Evolutionary conservation across 192 early-diverging fungal species (phyloP), one percentile per base, ranked within the genome.

Genomic region (Phycomyces blakesleeanus): DNA sequence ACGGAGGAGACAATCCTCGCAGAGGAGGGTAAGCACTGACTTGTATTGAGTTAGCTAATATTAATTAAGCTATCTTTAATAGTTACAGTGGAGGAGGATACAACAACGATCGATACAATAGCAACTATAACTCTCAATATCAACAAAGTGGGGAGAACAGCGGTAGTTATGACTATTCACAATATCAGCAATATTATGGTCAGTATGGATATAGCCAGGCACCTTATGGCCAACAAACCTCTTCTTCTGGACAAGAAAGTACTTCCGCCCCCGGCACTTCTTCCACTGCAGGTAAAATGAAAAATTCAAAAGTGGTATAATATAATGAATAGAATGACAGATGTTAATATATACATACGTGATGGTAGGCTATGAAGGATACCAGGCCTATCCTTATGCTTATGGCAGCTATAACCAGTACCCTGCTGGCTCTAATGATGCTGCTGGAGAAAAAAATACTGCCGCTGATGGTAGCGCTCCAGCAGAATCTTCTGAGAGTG

Each of bases 121-220:
- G 52, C 44, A 37, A 51, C 37, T 60, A 67, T 21, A 49, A 51
- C 14, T 51, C 34, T 20, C 57, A 67, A 34, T 58, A 51, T 22
- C 57, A 50, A 34, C 50, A 54, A 37, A 18, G 24, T 29, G 38
- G 39, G 14, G 24, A 56, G 9, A 29, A 37, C 29, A 51, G 38
- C 16, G 66, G 50, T 22, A 38, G 39, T 38, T 70, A 70, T 64
- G 68, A 70, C 34, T 70, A 70, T 22, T 49, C 61, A 15, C 68
- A 70, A 21, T 70, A 70, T 54, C 57, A 64, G 38, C 55, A 63
- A 44, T 55, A 57, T 14, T 70, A 70, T 49, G 56, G 37, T 0
- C 56, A 64, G 21, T 63, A 70, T 50, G 68, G 62, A 26, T 70
- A 63, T 49, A 60, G 47, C 15, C 60, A 69, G 50, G 12, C 12